phyloP scores from a whole-genome alignment of 2,329 filamentous ascomycete genomes.

The Passalora sequoiae region DNA sequence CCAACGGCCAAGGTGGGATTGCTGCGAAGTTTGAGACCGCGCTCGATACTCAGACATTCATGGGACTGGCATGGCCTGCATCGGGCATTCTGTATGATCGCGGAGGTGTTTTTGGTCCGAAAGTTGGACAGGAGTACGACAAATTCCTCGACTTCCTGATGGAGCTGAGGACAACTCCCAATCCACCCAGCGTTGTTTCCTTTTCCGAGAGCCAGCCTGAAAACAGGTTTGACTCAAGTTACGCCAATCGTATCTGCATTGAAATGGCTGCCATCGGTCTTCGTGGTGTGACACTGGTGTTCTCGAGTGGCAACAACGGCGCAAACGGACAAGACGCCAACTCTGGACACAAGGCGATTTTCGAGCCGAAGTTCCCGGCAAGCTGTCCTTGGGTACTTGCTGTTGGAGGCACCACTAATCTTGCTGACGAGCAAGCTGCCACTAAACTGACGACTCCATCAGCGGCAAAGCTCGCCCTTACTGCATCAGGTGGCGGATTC shows the following conservation, averaged over 20 bases:
- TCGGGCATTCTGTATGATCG: conserved; percentile 23
- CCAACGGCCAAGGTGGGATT: conserved; percentile 13
- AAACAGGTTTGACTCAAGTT: conserved; percentile 35
- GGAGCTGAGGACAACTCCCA: conserved; percentile 23
- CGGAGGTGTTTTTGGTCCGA: conserved; percentile 25
- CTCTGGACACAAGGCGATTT: conserved; percentile 41
- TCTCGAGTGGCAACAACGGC: conserved; percentile 57
- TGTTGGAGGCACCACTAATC: conserved; percentile 36
- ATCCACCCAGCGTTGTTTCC: conserved; percentile 22
- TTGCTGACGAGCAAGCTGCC: conserved; percentile 22
- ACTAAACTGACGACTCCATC: conserved; percentile 19
- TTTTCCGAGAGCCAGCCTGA: conserved; percentile 23
- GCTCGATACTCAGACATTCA: conserved; percentile 19
- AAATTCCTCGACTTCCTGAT: conserved; percentile 24
- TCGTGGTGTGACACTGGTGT: conserved; percentile 58
- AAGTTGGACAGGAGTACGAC: conserved; percentile 19
- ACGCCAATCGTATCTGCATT: conserved; percentile 57
- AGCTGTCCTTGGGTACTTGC: conserved; percentile 45
- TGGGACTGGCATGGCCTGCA: conserved; percentile 23
- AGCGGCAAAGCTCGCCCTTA: conserved; percentile 12
- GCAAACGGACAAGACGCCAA: conserved; percentile 17
- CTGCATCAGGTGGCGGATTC: conserved; percentile 37
- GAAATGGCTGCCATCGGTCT: conserved; percentile 61
- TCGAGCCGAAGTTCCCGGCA: conserved; percentile 44
- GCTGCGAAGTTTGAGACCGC: conserved; percentile 24